Base-by-base conservation (phyloP, 768 basidiomycete genomes). In the Suillus subaureus region DNA sequence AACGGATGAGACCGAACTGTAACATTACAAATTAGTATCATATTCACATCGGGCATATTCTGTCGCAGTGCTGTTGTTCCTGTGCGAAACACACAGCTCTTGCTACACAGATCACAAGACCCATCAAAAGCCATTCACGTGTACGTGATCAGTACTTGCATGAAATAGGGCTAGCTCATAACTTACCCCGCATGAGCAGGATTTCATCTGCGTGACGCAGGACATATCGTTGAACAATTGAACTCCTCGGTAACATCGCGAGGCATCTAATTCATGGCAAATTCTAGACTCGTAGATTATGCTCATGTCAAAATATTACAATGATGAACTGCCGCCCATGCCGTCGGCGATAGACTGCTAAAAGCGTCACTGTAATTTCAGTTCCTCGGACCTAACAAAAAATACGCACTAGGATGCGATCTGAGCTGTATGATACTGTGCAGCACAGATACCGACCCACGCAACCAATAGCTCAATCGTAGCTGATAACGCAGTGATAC, bases 401-500 rank as follows among this genome's bases (percentile, higher is more conserved):
- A 23, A 57, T 12, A 57, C 37, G 18, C 58, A 42, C 39, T 57
- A 42, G 58, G n/a, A 28, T 28, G 26, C 28, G 21, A 16, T 21
- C 58, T 60, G 58, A 60, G 58, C 26, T 31, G 26, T 42, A 60
- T 60, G 26, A 7, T 60, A 60, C 40, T 21, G 40, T 28, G 40
- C 58, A 42, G 40, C 40, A 60, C 18, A 18, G 58, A 16, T 42
- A 21, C 40, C 58, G 26, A 60, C 21, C 58, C 18, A 28, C 58
- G 23, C 39, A 58, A 39, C 16, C 26, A 39, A 60, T 40, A 60
- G 40, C 40, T 31, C 28, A 4, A 42, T 21, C 18, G 26, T 60
- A 60, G 58, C 28, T 60, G 58, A 60, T 60, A 60, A 60, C 58
- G 58, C 40, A 60, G 58, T 26, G 28, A 12, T 42, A 60, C 58